Conservation (phyloP, 2,329 filamentous ascomycete species). For the Nemania abortiva region DNA sequence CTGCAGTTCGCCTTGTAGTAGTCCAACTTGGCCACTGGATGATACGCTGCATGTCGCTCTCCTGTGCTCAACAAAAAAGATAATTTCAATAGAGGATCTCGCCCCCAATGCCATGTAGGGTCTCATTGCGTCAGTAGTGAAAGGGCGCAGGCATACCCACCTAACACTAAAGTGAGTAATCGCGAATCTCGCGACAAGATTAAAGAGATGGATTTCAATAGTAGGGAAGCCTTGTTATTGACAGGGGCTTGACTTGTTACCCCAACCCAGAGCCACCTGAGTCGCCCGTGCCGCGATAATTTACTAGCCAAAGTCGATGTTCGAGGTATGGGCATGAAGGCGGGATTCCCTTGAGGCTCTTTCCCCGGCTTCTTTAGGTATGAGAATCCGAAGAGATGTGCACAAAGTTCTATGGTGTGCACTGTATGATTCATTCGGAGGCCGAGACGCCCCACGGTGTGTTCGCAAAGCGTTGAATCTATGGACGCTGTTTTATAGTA, state of each 20-base stretch:
- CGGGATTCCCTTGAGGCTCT: slow-evolving; percentile 4
- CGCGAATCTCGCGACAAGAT: slow-evolving; percentile 13
- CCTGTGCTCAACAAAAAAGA: slow-evolving; percentile 9
- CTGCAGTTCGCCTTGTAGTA: slow-evolving; percentile 13
- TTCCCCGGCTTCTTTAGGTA: background rate
- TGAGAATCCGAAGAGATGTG: slow-evolving; percentile 14
- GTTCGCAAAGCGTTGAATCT: slow-evolving; percentile 30
- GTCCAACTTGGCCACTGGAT: slow-evolving; percentile 9
- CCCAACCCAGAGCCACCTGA: slow-evolving; percentile 35
- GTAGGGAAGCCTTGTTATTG: slow-evolving; percentile 21
- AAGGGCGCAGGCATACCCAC: slow-evolving; percentile 29
- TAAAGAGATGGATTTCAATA: slow-evolving; percentile 10
- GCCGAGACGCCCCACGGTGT: slow-evolving; percentile 35
- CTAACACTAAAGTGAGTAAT: slow-evolving; percentile 12
- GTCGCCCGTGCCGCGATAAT: slow-evolving; percentile 22
- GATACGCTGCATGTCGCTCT: slow-evolving; percentile 22
- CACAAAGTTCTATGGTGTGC: slow-evolving; percentile 9
- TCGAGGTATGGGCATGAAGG: slow-evolving; percentile 7
- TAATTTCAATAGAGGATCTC: slow-evolving; percentile 14
- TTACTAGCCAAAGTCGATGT: slow-evolving; percentile 8
- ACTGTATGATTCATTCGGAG: slow-evolving; percentile 28
- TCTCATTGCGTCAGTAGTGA: slow-evolving; percentile 37
- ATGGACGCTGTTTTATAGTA: slow-evolving; percentile 6
- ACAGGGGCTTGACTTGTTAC: slow-evolving; percentile 32
- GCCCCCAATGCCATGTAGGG: slow-evolving; percentile 26